These are phyloP conservation scores for Metschnikowia vanudenii DNA, from an alignment of 805 yeast genomes.

Conservation along the genomic window DNA sequence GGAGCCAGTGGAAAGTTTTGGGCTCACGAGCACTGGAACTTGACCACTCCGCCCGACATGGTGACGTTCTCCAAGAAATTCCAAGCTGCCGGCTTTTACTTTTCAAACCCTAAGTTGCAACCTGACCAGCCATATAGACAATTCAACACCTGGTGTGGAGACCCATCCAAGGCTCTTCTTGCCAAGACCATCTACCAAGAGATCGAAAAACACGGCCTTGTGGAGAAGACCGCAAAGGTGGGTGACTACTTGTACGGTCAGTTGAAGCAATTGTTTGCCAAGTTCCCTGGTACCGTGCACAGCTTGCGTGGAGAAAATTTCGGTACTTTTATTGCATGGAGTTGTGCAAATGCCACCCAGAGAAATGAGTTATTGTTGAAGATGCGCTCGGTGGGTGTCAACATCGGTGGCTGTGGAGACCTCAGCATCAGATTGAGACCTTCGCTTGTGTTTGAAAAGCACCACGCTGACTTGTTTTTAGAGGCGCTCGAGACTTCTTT, in stretches of 20 bases:
- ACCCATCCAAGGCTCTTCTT: constrained; percentile 64
- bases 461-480: constrained; percentile 59
- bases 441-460: constrained; percentile 56
- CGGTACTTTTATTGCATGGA: constrained; percentile 70
- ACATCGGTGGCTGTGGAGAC: constrained; percentile 69
- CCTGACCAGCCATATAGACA: constrained; percentile 66
- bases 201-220: constrained; percentile 47
- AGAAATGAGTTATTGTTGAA: constrained; percentile 48
- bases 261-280: constrained; percentile 38
- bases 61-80: constrained; percentile 71
- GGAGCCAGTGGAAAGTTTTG: constrained; percentile 72
- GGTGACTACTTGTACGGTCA: constrained; percentile 54
- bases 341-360: constrained; percentile 40
- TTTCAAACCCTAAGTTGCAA: constrained; percentile 55
- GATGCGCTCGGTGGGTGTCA: constrained; percentile 54
- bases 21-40: constrained; percentile 70
- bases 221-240: constrained; percentile 46
- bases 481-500: constrained; percentile 33
- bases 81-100: constrained; percentile 72
- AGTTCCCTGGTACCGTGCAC: constrained; percentile 41
- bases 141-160: constrained; percentile 80
- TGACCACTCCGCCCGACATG: constrained; percentile 62
- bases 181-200: constrained; percentile 62
- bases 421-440: constrained; percentile 62
- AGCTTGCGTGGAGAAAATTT: constrained; percentile 62